A percentile compares a stretch with the other conserved stretches of the same genome.
Conservation (phyloP, 495 filamentous ascomycete genomes). For the Talaromyces trachyspermus region DNA sequence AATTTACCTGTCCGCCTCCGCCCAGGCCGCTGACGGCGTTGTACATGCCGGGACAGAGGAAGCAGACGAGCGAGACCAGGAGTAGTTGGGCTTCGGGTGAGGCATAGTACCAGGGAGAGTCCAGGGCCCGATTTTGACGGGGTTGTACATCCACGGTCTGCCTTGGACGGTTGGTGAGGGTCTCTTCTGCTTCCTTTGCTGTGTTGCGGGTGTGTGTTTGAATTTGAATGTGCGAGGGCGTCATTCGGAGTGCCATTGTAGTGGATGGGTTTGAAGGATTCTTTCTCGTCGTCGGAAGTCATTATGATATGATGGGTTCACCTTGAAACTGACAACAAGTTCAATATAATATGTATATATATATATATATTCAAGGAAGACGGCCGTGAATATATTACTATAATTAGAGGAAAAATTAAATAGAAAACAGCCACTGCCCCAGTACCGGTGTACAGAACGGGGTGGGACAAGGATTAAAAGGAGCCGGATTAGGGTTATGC, state of each 20-base stretch:
- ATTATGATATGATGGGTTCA: background rate
- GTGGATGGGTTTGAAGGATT: slow-evolving; percentile 1
- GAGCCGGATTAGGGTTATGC: too few relatives aligned
- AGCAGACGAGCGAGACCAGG: slow-evolving; percentile 78
- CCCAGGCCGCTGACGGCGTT: slow-evolving; percentile 73
- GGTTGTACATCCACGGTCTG: slow-evolving; percentile 63
- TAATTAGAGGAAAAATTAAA: background rate
- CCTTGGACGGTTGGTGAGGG: slow-evolving; percentile 14
- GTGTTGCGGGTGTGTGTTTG: too few relatives aligned
- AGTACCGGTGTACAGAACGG: background rate
- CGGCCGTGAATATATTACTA: background rate
- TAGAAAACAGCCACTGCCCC: background rate
- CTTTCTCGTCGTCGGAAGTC: slow-evolving; percentile 1
- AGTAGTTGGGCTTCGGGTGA: slow-evolving; percentile 67
- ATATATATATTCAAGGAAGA: background rate
- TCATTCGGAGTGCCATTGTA: too few relatives aligned
- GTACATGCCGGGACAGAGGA: slow-evolving; percentile 83
- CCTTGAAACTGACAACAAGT: too few relatives aligned
- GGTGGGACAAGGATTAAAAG: too few relatives aligned
- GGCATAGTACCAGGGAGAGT: slow-evolving; percentile 64
- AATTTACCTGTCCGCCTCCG: slow-evolving; percentile 55
- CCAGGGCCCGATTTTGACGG: slow-evolving; percentile 44
- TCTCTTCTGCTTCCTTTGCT: background rate
- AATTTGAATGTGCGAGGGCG: too few relatives aligned
- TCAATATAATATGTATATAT: background rate